Percentiles rank a stretch among this genome's conserved stretches.
phyloP scores from a whole-genome alignment of 164 flowering plant species.

The Aristolochia fimbriata region DNA sequence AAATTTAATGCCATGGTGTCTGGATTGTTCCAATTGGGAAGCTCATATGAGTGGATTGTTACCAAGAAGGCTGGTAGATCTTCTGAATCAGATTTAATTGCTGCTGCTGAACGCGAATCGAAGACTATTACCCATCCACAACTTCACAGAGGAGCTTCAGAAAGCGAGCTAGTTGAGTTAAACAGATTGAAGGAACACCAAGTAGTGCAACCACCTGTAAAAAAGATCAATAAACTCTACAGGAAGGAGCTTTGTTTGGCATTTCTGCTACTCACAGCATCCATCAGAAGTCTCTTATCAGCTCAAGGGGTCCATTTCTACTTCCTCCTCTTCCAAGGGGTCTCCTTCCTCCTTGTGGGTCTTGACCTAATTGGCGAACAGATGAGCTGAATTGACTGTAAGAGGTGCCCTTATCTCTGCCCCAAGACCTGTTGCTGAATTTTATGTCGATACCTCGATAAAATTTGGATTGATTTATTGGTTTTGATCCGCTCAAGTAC shows the following conservation, averaged over 20 bases:
- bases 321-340: slow-evolving; percentile 83
- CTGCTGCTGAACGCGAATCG: slow-evolving; percentile 49
- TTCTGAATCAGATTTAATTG: slow-evolving; percentile 65
- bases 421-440: not conserved
- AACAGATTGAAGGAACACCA: slow-evolving; percentile 39
- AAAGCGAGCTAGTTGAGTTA: slow-evolving; percentile 52
- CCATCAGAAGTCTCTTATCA: slow-evolving; percentile 64
- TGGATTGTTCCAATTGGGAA: slow-evolving; percentile 90
- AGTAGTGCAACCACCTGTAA: slow-evolving; percentile 21
- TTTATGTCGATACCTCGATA: not conserved
- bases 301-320: slow-evolving; percentile 90
- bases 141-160: slow-evolving; percentile 49
- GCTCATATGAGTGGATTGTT: slow-evolving; percentile 85
- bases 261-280: slow-evolving; percentile 70
- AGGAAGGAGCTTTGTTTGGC: slow-evolving; percentile 73
- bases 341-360: slow-evolving; percentile 78
- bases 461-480: not conserved
- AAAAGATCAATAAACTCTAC: slow-evolving; percentile 59
- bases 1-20: slow-evolving; percentile 97
- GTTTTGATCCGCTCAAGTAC: slow-evolving; percentile 1
- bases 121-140: slow-evolving; percentile 32
- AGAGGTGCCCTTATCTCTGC: not conserved
- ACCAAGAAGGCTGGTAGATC: slow-evolving; percentile 84
- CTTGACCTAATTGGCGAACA: slow-evolving; percentile 88
- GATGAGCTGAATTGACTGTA: slow-evolving; percentile 50